phyloP scores from a whole-genome alignment of 192 early-diverging fungal species.

The Coemansia sp. region DNA sequence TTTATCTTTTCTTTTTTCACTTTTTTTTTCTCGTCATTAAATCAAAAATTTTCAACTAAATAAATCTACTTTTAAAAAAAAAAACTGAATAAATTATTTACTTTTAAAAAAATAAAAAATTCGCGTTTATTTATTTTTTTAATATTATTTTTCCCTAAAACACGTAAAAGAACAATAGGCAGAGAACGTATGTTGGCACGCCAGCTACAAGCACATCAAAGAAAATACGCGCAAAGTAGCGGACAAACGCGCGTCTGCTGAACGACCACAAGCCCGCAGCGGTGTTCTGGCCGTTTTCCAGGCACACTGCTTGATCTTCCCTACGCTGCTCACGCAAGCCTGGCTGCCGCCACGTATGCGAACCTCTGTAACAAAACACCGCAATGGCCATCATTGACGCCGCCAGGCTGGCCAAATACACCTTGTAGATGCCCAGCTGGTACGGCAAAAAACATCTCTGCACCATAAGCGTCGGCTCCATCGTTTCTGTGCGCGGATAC shows the following conservation, averaged over 20 bases:
- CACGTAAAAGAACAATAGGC: slow-evolving; percentile 1
- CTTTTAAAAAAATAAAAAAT: too few relatives aligned
- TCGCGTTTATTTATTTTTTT: too few relatives aligned
- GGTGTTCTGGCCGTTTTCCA: not conserved
- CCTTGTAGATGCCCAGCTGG: slow-evolving; percentile 64
- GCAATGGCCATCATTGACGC: slow-evolving; percentile 11
- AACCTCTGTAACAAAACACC: slow-evolving; percentile 3
- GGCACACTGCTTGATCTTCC: too few relatives aligned
- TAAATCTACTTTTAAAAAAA: too few relatives aligned
- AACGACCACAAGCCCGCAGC: slow-evolving; percentile 5
- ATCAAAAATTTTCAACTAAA: too few relatives aligned
- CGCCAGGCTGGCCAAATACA: slow-evolving; percentile 22
- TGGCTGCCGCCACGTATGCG: not conserved
- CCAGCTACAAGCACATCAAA: not conserved
- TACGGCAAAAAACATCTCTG: slow-evolving; percentile 68
- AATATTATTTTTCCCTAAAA: too few relatives aligned
- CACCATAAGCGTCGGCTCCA: slow-evolving; percentile 29
- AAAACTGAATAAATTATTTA: too few relatives aligned
- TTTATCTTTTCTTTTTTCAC: too few relatives aligned
- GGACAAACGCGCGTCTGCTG: not conserved
- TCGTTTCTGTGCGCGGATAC: slow-evolving; percentile 1
- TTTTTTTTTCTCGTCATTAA: too few relatives aligned
- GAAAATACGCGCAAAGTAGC: not conserved
- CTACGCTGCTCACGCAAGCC: not conserved
- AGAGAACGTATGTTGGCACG: slow-evolving; percentile 2